Evolutionary conservation across 2,329 filamentous ascomycete species (phyloP).

Genomic region (Emericellopsis atlantica): DNA sequence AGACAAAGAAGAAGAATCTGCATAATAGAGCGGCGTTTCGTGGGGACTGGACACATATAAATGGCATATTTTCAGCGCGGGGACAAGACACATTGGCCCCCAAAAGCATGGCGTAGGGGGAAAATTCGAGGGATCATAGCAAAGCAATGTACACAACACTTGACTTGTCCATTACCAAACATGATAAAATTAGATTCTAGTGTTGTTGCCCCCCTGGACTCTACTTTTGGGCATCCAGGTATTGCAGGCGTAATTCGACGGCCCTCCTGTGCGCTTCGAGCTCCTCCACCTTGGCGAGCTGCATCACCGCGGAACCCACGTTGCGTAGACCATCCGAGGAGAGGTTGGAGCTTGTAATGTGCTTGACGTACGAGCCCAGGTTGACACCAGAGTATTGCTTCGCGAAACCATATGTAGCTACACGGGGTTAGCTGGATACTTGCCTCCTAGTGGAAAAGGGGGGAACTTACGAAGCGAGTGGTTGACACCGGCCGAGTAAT

Average conservation of each 20-base stretch:
- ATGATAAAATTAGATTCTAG: not conserved
- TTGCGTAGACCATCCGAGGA: slow-evolving; percentile 75
- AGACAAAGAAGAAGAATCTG: not conserved
- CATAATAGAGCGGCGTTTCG: not conserved
- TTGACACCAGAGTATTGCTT: slow-evolving; percentile 99
- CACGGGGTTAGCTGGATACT: slow-evolving; percentile 2
- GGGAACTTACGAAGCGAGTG: slow-evolving; percentile 78
- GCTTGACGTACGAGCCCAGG: slow-evolving; percentile 89
- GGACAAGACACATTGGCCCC: not conserved
- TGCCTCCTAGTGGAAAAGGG: not conserved
- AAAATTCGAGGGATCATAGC: too few relatives aligned
- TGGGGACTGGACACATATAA: not conserved
- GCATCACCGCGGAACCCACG: slow-evolving; percentile 84
- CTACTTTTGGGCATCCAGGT: slow-evolving; percentile 24
- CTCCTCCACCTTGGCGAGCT: slow-evolving; percentile 86
- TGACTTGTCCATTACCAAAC: too few relatives aligned
- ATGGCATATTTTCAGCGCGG: not conserved
- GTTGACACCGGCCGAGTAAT: slow-evolving; percentile 97
- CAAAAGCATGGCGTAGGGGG: too few relatives aligned
- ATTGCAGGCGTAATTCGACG: slow-evolving; percentile 65
- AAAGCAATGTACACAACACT: too few relatives aligned
- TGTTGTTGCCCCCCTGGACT: not conserved
- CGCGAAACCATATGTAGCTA: slow-evolving; percentile 93
- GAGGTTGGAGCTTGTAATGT: slow-evolving; percentile 90
- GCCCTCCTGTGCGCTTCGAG: slow-evolving; percentile 87